Conservation (phyloP, 225 moss, liverwort and hornwort genomes). For the Sphagnum tenellum region DNA sequence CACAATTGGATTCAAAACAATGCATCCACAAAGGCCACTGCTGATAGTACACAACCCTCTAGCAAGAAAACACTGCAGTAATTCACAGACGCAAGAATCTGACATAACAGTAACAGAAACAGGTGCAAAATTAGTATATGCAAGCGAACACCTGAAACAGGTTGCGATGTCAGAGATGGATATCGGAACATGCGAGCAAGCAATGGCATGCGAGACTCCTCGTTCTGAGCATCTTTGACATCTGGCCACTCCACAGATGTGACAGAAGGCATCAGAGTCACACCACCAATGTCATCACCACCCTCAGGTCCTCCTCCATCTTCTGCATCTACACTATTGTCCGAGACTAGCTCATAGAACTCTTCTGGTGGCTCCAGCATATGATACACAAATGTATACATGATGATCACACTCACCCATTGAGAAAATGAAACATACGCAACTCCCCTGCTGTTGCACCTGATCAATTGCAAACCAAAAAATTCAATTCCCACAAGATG, state of each 20-base stretch:
- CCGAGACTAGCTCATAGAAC: constrained; percentile 46
- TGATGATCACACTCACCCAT: constrained; percentile 79
- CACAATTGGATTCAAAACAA: too few species aligned
- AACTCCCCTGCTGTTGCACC: constrained; percentile 73
- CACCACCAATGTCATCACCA: constrained; percentile 12
- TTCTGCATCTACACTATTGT: not conserved
- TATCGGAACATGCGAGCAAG: constrained; percentile 60
- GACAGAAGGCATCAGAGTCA: constrained; percentile 39
- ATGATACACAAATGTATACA: constrained; percentile 90
- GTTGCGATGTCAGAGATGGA: constrained; percentile 22
- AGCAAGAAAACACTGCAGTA: too few species aligned
- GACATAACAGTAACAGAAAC: too few species aligned
- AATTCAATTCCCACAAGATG: too few species aligned
- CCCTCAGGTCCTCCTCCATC: constrained; percentile 11
- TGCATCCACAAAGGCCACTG: too few species aligned
- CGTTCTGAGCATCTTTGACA: constrained; percentile 37
- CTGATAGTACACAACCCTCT: too few species aligned
- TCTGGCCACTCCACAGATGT: constrained; percentile 88
- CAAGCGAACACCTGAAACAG: too few species aligned
- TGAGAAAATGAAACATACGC: constrained; percentile 87
- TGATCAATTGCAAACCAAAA: constrained; percentile 1
- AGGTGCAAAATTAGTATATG: too few species aligned
- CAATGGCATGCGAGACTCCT: constrained; percentile 58
- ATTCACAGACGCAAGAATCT: too few species aligned
- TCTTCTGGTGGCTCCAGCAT: constrained; percentile 88